phyloP scores from a whole-genome alignment of 2,329 filamentous ascomycete genomes.

The Cladosporium sp. region DNA sequence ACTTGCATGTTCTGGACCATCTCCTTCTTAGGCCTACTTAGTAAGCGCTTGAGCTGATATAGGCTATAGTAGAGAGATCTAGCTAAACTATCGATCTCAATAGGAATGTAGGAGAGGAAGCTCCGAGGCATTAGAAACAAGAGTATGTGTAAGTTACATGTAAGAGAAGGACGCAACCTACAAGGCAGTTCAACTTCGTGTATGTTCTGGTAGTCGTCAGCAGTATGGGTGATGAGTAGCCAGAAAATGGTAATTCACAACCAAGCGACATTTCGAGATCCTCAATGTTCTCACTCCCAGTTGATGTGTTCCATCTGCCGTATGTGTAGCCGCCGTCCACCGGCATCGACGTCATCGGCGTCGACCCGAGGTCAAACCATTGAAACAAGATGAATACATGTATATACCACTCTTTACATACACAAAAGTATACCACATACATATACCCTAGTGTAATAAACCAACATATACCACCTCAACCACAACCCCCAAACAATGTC shows the following conservation, averaged over 20 bases:
- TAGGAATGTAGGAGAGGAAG: not conserved
- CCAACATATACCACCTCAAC: too few relatives aligned
- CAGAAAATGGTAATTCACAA: too few relatives aligned
- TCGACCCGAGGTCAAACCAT: not conserved
- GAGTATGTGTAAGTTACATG: not conserved
- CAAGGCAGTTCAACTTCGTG: not conserved
- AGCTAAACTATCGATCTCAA: not conserved
- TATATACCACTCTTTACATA: not conserved
- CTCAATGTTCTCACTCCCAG: not conserved
- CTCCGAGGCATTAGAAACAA: not conserved
- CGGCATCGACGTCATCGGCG: not conserved
- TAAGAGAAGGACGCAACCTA: not conserved
- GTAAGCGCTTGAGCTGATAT: not conserved
- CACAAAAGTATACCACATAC: not conserved
- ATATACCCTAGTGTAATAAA: not conserved
- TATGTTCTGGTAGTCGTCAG: not conserved
- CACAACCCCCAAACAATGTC: not conserved
- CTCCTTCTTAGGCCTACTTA: not conserved
- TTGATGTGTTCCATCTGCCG: not conserved
- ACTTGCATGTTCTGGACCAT: not conserved
- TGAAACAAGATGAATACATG: not conserved
- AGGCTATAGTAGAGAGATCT: not conserved
- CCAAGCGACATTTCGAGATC: not conserved
- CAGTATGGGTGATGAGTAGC: too few relatives aligned
- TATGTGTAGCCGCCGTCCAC: not conserved